phyloP scores from a whole-genome alignment of 768 basidiomycete genomes.

The Tulasnella sp. region DNA sequence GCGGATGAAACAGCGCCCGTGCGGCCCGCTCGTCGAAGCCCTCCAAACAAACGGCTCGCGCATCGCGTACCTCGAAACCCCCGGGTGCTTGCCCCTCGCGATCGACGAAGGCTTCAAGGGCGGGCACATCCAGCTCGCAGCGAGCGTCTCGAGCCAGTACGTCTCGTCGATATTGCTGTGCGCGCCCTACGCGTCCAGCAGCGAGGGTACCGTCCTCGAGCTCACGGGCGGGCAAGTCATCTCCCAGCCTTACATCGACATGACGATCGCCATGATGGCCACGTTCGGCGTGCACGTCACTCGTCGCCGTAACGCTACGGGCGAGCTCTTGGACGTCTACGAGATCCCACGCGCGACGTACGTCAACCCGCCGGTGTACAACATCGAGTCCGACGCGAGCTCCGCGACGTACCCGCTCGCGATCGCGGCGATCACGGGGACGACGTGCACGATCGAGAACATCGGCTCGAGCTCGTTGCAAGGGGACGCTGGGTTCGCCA shows the following conservation, averaged over 20 bases:
- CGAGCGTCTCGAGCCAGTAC: constrained; percentile 94
- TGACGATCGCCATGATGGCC: constrained; percentile 98
- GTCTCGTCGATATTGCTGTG: constrained; percentile 95
- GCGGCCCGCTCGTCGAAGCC: constrained; percentile 88
- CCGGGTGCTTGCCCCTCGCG: constrained; percentile 79
- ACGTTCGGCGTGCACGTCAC: constrained; percentile 74
- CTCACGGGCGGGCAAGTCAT: constrained; percentile 92
- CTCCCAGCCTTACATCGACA: constrained; percentile 98
- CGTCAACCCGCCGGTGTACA: constrained; percentile 66
- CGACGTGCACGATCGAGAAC: constrained; percentile 83
- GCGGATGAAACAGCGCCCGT: constrained; percentile 97
- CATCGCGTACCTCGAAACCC: constrained; percentile 65
- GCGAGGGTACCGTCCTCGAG: constrained; percentile 60
- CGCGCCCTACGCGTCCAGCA: constrained; percentile 79
- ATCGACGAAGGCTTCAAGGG: constrained; percentile 71
- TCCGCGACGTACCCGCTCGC: constrained; percentile 96
- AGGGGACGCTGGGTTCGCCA: constrained; percentile 95
- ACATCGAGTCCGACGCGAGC: constrained; percentile 90
- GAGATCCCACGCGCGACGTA: constrained; percentile 73
- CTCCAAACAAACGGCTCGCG: constrained; percentile 67
- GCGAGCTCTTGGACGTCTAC: constrained; percentile 66
- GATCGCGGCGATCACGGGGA: constrained; percentile 95
- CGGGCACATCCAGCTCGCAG: constrained; percentile 72
- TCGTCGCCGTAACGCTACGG: constrained; percentile 48
- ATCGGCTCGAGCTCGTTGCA: constrained; percentile 87